These are phyloP conservation scores for Neurospora pannonica DNA, from an alignment of 495 filamentous ascomycete species.

Conservation along the genomic window DNA sequence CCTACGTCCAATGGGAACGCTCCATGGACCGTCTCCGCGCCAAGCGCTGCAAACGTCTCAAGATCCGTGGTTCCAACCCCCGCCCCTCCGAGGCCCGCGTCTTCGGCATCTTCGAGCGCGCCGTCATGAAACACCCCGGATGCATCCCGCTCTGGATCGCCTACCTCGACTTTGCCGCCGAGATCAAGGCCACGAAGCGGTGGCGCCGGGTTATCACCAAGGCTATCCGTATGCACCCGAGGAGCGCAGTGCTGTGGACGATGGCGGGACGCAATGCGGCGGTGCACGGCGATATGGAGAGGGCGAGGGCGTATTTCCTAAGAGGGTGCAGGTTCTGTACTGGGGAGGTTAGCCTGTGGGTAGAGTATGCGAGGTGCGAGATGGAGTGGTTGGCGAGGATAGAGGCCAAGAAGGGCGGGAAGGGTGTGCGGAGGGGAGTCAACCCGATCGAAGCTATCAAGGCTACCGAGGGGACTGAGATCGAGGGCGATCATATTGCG, in stretches of 20 bases:
- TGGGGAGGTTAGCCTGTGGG: conserved; percentile 59
- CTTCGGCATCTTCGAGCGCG: conserved; percentile 82
- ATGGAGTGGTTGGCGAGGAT: conserved; percentile 84
- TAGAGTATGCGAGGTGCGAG: conserved; percentile 86
- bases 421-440: conserved; percentile 33
- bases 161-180: conserved; percentile 73
- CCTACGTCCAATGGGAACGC: conserved; percentile 86
- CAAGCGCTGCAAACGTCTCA: conserved; percentile 72
- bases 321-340: conserved; percentile 84
- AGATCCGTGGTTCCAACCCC: conserved; percentile 49
- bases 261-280: conserved; percentile 74
- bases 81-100: conserved; percentile 70
- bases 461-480: conserved; percentile 22
- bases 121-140: conserved; percentile 75
- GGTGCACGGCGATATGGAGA: conserved; percentile 70
- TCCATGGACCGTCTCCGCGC: conserved; percentile 73
- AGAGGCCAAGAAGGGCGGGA: conserved; percentile 59
- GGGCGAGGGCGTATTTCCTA: conserved; percentile 71
- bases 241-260: conserved; percentile 77
- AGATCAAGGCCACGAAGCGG: conserved; percentile 70
- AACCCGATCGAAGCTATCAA: conserved; percentile 31
- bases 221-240: conserved; percentile 74
- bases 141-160: conserved; percentile 82
- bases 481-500: conserved; percentile 19
- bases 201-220: conserved; percentile 66